Evolutionary conservation across 257 asterid species (phyloP), one percentile per base, ranked within the genome.

Genomic region (Handroanthus guayacan): DNA sequence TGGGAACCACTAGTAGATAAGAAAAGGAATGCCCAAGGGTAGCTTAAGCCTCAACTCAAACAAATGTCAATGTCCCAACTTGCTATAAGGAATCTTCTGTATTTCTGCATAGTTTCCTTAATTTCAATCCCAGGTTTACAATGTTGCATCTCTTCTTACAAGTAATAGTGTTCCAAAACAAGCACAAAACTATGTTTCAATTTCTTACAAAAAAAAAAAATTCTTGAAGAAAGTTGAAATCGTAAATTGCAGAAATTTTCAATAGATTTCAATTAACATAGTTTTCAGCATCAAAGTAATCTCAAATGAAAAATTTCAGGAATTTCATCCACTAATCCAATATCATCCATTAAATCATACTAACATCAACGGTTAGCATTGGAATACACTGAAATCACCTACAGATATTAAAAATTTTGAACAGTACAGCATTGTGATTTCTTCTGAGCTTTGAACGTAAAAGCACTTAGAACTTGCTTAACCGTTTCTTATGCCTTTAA

Each of bases 211-310:
- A 57, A 5, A 25, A 7, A 57, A 57, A 56, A n/a, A n/a, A n/a
- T n/a, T 57, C 41, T 60, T 3, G 0, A 14, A 14, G 2, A 63
- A 14, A n/a, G 52, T 8, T 63, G 31, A 63, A 37, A 34, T 63
- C 65, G 14, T n/a, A 38, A 63, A 41, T 37, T 63, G 48, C 69
- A 63, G 51, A 31, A 63, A 63, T 51, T 37, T 13, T 41, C 45
- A 41, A 41, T 41, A 41, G 8, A 41, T 8, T 41, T 41, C 1
- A 41, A 6, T 3, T 25, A 25, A 7, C 25, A 41, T n/a, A 62
- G 7, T 36, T 52, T 13, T n/a, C 43, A 48, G 17, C 13, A 41
- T 64, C 14, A 13, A 5, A n/a, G n/a, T 41, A 6, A 62, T 38
- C 3, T n/a, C 10, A 3, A 39, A 38, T 11, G 25, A 34, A 68